Conservation (phyloP, 164 flowering plant genomes). For the Annona cherimola region DNA sequence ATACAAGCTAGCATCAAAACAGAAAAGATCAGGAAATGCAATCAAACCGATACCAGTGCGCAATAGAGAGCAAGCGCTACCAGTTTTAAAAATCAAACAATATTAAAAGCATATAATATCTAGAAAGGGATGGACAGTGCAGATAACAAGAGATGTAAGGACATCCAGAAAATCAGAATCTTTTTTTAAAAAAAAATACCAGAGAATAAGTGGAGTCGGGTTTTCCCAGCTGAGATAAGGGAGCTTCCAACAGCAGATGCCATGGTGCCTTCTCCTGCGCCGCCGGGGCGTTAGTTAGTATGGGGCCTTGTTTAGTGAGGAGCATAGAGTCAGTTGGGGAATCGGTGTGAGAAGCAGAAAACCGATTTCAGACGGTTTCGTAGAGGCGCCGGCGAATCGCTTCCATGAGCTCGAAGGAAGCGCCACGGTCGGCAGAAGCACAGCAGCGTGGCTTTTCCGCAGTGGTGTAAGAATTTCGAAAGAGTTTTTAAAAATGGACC, state of each 20-base stretch:
- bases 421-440: no score
- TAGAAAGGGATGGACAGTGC: background rate
- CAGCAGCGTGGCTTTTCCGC: no score
- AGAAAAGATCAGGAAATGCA: background rate
- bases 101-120: background rate
- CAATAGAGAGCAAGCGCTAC: background rate
- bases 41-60: background rate
- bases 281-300: background rate
- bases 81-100: background rate
- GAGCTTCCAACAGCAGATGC: conserved; percentile 31
- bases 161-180: background rate
- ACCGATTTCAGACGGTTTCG: background rate
- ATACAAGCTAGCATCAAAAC: background rate
- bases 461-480: no score
- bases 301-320: background rate
- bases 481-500: no score
- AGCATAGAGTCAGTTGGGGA: background rate
- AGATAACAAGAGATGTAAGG: background rate
- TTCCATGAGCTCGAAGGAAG: background rate
- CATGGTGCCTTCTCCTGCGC: conserved; percentile 10
- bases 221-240: conserved; percentile 19
- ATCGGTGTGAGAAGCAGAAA: background rate
- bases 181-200: conserved; percentile 23
- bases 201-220: conserved; percentile 19
- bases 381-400: background rate